phyloP scores from a whole-genome alignment of 345 rosid species.

The Eucalyptus lansdowneana region DNA sequence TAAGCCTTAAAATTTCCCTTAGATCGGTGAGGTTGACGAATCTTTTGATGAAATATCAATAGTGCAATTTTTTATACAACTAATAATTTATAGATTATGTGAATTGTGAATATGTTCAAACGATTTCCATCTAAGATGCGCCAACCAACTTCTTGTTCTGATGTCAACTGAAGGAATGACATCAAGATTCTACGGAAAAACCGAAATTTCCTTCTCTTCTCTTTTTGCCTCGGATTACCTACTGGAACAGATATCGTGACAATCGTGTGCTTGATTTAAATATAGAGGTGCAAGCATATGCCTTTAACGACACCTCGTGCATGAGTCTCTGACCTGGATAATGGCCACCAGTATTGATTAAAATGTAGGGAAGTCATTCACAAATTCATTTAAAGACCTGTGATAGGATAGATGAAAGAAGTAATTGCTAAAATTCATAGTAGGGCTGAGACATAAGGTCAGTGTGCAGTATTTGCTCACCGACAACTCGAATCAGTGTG shows the following conservation, averaged over 20 bases:
- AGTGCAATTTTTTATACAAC: not conserved
- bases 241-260: not conserved
- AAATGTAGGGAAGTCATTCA: not conserved
- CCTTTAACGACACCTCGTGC: not conserved
- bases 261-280: not conserved
- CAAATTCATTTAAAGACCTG: not conserved
- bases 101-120: not conserved
- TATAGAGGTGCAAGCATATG: not conserved
- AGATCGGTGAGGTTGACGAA: constrained; percentile 32
- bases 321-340: not conserved
- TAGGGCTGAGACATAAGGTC: not conserved
- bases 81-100: not conserved
- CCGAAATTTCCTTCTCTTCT: not conserved
- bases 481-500: not conserved
- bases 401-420: not conserved
- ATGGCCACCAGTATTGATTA: not conserved
- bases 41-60: not conserved
- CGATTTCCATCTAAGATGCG: not conserved
- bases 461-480: not conserved
- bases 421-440: not conserved
- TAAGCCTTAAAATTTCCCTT: constrained; percentile 79
- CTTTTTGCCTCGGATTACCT: not conserved
- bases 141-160: not conserved
- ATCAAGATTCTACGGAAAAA: not conserved
- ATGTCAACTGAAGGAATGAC: not conserved